Conservation (phyloP, 2,329 filamentous ascomycete species). For the Escovopsis weberi region DNA sequence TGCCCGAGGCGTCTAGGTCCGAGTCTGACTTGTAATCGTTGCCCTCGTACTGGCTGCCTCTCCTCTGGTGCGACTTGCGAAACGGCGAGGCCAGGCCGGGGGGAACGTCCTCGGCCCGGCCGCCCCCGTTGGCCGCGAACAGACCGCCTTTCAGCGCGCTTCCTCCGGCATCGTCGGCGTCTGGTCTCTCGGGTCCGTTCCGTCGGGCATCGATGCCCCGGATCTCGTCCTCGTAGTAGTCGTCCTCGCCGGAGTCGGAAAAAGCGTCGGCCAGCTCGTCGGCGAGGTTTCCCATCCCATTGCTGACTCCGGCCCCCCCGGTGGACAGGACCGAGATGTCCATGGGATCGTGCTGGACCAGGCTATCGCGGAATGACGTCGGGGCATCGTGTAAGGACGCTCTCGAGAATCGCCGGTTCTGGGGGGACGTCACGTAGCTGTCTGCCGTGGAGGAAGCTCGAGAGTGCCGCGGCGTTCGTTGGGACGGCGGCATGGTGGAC, state of each 20-base stretch:
- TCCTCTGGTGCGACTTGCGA: slow-evolving; percentile 34
- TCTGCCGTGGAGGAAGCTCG: slow-evolving; percentile 42
- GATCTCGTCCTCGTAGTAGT: slow-evolving; percentile 29
- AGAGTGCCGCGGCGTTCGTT: slow-evolving; percentile 44
- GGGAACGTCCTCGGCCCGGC: slow-evolving; percentile 18
- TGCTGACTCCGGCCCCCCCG: slow-evolving; percentile 27
- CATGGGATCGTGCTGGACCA: slow-evolving; percentile 32
- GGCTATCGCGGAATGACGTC: slow-evolving; percentile 33
- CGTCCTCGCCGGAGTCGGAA: slow-evolving; percentile 47
- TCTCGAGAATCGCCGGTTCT: slow-evolving; percentile 33
- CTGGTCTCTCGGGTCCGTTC: background rate
- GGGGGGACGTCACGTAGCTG: slow-evolving; percentile 30
- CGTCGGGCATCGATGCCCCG: slow-evolving; percentile 1
- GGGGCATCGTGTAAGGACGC: slow-evolving; percentile 35
- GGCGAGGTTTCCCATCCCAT: slow-evolving; percentile 61
- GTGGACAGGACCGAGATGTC: slow-evolving; percentile 31
- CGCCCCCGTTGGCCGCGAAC: slow-evolving; percentile 19
- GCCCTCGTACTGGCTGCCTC: slow-evolving; percentile 50
- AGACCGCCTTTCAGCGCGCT: slow-evolving; percentile 2
- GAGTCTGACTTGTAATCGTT: slow-evolving; percentile 62
- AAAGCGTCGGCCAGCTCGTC: slow-evolving; percentile 68
- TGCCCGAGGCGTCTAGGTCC: slow-evolving; percentile 53
- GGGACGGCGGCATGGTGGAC: slow-evolving; percentile 24
- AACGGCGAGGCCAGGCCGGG: slow-evolving; percentile 26
- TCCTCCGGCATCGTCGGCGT: background rate